Percentiles rank a stretch among this genome's conserved stretches.
These are phyloP conservation scores for Russula earlei DNA, from an alignment of 768 basidiomycete species.

Conservation along the genomic window DNA sequence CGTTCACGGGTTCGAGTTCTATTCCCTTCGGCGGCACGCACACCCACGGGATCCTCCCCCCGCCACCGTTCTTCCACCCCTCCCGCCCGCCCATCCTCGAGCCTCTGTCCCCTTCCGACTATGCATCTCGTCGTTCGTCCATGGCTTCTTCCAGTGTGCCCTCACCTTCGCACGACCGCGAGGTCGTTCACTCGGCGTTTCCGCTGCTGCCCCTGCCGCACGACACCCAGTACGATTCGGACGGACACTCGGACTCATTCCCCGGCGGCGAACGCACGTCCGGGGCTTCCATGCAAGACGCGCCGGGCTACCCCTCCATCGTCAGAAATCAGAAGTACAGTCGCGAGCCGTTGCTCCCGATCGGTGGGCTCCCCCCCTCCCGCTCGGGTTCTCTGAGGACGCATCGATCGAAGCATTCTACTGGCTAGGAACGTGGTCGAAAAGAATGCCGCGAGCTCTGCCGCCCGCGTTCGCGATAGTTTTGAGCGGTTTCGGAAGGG, in stretches of 20 bases:
- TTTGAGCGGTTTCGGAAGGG: slow-evolving; percentile 51
- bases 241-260: slow-evolving; percentile 27
- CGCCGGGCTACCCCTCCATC: slow-evolving; percentile 25
- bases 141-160: slow-evolving; percentile 23
- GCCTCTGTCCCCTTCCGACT: slow-evolving; percentile 29
- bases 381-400: slow-evolving; percentile 19
- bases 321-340: slow-evolving; percentile 46
- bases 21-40: slow-evolving; percentile 35
- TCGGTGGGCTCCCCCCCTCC: slow-evolving; percentile 28
- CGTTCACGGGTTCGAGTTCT: slow-evolving; percentile 3
- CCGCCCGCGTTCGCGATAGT: slow-evolving; percentile 43
- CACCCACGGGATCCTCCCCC: slow-evolving; percentile 67
- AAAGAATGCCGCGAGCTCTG: slow-evolving; percentile 24
- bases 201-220: slow-evolving; percentile 34
- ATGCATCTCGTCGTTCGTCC: slow-evolving; percentile 27
- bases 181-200: slow-evolving; percentile 25
- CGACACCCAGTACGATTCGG: slow-evolving; percentile 35
- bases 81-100: slow-evolving; percentile 48
- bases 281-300: slow-evolving; percentile 24
- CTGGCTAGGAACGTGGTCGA: slow-evolving; percentile 24
- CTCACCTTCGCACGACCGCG: slow-evolving; percentile 9
- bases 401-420: slow-evolving; percentile 22
- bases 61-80: slow-evolving; percentile 71
- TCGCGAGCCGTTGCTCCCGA: slow-evolving; percentile 63
- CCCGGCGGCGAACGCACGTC: slow-evolving; percentile 7